Conservation (phyloP, 1,284 basidiomycete species). For the Papiliotrema terrestris region DNA sequence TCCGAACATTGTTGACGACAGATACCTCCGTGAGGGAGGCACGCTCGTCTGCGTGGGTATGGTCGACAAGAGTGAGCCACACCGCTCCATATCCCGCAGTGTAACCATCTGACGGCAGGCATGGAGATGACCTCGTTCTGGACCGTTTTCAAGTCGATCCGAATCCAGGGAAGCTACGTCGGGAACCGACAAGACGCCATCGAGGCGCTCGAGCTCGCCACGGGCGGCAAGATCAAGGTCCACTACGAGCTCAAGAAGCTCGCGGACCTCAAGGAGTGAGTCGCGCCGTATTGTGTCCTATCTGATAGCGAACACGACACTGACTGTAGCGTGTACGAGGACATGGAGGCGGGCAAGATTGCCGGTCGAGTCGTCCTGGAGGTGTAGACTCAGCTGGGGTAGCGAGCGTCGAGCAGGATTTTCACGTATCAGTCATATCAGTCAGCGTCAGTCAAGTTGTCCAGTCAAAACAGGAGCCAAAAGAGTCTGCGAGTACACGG, state of each 20-base stretch:
- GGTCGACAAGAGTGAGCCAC: slow-evolving; percentile 56
- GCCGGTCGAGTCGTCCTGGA: slow-evolving; percentile 65
- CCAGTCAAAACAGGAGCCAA: too few relatives aligned
- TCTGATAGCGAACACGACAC: too few relatives aligned
- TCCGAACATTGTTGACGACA: too few relatives aligned
- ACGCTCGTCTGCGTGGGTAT: slow-evolving; percentile 71
- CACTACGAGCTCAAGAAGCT: slow-evolving; percentile 56
- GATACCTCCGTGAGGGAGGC: slow-evolving; percentile 63
- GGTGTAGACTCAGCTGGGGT: not conserved
- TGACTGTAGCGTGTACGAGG: slow-evolving; percentile 55
- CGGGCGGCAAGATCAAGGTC: slow-evolving; percentile 63
- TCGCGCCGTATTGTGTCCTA: too few relatives aligned
- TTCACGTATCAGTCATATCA: not conserved
- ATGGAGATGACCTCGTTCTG: slow-evolving; percentile 70
- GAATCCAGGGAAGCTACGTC: slow-evolving; percentile 71
- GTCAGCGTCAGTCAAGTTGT: too few relatives aligned
- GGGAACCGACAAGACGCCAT: slow-evolving; percentile 67
- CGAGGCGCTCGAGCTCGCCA: slow-evolving; percentile 69
- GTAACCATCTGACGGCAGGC: slow-evolving; percentile 15
- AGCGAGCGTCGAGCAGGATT: not conserved
- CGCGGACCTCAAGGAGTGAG: slow-evolving; percentile 53
- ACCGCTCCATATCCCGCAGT: not conserved
- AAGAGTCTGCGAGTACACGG: too few relatives aligned
- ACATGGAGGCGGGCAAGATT: slow-evolving; percentile 57
- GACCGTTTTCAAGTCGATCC: slow-evolving; percentile 66